A percentile compares a stretch with the other conserved stretches of the same genome.
Evolutionary conservation across 2,329 filamentous ascomycete genomes (phyloP).

Genomic region (Cytospora chrysosperma): DNA sequence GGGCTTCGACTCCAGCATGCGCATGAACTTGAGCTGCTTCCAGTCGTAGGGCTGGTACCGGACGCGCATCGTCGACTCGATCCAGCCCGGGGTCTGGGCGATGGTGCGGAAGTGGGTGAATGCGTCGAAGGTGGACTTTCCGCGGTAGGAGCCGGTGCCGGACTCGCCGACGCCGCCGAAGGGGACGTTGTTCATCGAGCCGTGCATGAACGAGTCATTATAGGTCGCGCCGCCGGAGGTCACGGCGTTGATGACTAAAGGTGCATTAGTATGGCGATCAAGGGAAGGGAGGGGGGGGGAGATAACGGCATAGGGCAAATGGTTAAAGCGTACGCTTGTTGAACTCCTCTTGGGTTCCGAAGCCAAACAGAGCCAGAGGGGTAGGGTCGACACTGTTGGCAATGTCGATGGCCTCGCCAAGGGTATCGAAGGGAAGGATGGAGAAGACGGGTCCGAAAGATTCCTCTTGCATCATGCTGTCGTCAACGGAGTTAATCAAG

Average conservation of each 20-base stretch:
- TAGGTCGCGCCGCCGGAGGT: constrained; percentile 67
- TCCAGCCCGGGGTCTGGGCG: constrained; percentile 64
- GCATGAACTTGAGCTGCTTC: constrained; percentile 45
- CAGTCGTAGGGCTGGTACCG: constrained; percentile 65
- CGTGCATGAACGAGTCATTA: constrained; percentile 53
- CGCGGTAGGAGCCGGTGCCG: constrained; percentile 75
- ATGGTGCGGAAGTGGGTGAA: constrained; percentile 61
- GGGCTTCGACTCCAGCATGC: constrained; percentile 46
- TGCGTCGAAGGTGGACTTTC: constrained; percentile 68
- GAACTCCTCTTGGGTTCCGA: constrained; percentile 78
- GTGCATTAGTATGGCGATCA: constrained; percentile 5
- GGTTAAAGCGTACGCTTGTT: constrained; percentile 64
- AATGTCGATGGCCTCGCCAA: constrained; percentile 83
- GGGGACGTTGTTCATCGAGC: constrained; percentile 65
- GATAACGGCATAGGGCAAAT: neutral
- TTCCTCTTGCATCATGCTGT: constrained; percentile 78
- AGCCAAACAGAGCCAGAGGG: constrained; percentile 80
- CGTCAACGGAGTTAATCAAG: constrained; percentile 71
- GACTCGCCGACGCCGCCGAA: constrained; percentile 85
- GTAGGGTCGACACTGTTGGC: constrained; percentile 81
- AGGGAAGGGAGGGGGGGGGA: neutral
- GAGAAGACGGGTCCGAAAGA: constrained; percentile 92
- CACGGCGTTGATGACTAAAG: constrained; percentile 56
- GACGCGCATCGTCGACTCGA: constrained; percentile 64
- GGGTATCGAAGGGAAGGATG: constrained; percentile 71